Base-by-base conservation (phyloP, 2,329 filamentous ascomycete species). In the Xylariaceae sp. region DNA sequence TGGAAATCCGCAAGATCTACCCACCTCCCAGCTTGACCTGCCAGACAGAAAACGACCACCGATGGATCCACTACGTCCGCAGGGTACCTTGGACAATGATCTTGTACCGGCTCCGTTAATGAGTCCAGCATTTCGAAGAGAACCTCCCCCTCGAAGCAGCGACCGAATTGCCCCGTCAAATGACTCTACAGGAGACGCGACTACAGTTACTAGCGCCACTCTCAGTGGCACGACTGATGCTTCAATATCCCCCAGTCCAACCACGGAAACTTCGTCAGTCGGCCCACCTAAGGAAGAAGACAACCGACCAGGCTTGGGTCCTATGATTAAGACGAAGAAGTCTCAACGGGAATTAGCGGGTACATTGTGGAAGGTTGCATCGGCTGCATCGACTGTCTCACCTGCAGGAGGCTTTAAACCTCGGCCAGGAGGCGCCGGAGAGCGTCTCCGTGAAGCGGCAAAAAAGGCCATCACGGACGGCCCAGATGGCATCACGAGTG, bases 401-500 rank as follows among this genome's bases (percentile, higher is more conserved):
- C 84, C 88, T 23, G 87, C 87, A 9, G 82, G 73, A 44, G 81
- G 82, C 1, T 97, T 97, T 76, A 95, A 93, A 69, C 93, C 93
- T 17, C 85, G 93, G 59, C 87, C 88, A 39, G 93, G 93, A 59
- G 93, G 92, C 64, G 92, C 91, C 18, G 92, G 86, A 55, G 91
- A 95, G 62, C 87, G 89, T 55, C 77, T 96, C 56, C 80, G 88
- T 57, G 83, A 87, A 55, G 79, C 81, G 62, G 77, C 80, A 41
- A 81, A 85, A 58, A 78, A 77, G 63, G 84, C 82, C 58, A 73
- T 74, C n/a, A 76, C 75, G 2, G 83, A 88, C 23, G 91, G 88
- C 4, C 89, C 91, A 5, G 92, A 97, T 75, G 93, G 92, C 2
- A 96, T 97, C 64, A 96, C 88, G 10, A 84, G 88, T 45, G 92